Evolutionary conservation across 2,329 filamentous ascomycete genomes (phyloP), one percentile per base, ranked within the genome.

Genomic region (Zalaria obscura): DNA sequence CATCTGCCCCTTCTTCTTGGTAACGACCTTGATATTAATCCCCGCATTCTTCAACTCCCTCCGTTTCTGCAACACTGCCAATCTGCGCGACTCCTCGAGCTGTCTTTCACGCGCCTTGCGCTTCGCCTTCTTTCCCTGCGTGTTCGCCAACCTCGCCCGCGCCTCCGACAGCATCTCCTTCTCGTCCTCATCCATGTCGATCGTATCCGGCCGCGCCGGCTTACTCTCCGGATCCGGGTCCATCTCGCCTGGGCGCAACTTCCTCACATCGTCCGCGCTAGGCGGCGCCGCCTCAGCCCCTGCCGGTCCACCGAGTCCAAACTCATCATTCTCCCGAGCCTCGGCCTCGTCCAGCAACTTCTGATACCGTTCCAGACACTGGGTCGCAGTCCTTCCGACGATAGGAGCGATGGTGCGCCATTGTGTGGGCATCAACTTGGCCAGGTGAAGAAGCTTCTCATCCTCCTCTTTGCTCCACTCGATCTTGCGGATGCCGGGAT

Each of bases 141-240:
- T 96, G 56, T 98, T 98, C 48, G 91, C 91, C 49, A 98, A 69
- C 66, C 91, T 86, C 42, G 91, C 91, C 58, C 91, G 84, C 51
- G 91, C 91, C 66, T 98, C 91, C 59, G 88, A 95, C 55, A 98
- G 65, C 91, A 98, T 98, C 64, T 98, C 91, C 68, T 98, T 96
- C 64, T 98, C 91, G 58, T 98, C 91, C 60, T 98, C 91, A 58
- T 98, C 91, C 54, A 98, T 78, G 63, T 98, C 91, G 58, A 98
- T 91, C 4, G 91, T 95, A 61, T 98, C 91, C 33, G 91, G 91
- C 45, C 88, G 75, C 31, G 91, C 91, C 42, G 91, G 91, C 61
- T 95, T 95, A 52, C 83, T 91, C 64, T 98, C 91, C 6, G 91
- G 87, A 55, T 96, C 89, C n/a, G 89, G 88, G 54, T 98, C 91